Evolutionary conservation across 108 stramenopile genomes (phyloP).

Genomic region (Nitzschia palea): DNA sequence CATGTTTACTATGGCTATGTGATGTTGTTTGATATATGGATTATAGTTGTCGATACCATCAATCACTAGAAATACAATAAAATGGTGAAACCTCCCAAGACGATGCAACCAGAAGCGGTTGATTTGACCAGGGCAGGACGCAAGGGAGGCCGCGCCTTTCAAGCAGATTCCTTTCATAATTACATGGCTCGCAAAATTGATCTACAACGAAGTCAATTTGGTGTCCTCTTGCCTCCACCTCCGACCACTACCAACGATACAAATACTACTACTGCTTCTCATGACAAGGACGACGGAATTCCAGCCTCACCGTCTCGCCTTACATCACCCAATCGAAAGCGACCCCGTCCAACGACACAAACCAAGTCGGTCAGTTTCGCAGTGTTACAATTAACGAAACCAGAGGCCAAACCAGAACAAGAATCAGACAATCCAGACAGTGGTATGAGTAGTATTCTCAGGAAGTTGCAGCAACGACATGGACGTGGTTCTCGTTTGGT

Average conservation of each 20-base stretch:
- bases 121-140: conserved; percentile 36
- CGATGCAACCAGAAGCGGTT: conserved; percentile 46
- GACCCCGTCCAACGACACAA: not conserved
- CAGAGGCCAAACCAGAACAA: not conserved
- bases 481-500: conserved; percentile 11
- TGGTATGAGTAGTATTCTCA: conserved; percentile 8
- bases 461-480: conserved; percentile 27
- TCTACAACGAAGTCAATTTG: conserved; percentile 73
- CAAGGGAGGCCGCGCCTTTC: conserved; percentile 26
- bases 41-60: too few species aligned
- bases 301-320: not conserved
- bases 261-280: not conserved
- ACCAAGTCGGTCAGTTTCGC: conserved; percentile 17
- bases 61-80: too few species aligned
- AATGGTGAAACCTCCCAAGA: conserved; percentile 56
- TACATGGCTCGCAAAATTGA: conserved; percentile 87
- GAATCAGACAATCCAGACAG: not conserved
- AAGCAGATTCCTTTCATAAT: conserved; percentile 73
- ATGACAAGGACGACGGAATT: too few species aligned
- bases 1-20: too few species aligned
- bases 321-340: not conserved
- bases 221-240: conserved; percentile 66
- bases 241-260: conserved; percentile 12
- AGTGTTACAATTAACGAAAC: not conserved
- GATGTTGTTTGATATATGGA: too few species aligned